Conservation (phyloP, 768 basidiomycete species). For the Xerocomus spinulosus region DNA sequence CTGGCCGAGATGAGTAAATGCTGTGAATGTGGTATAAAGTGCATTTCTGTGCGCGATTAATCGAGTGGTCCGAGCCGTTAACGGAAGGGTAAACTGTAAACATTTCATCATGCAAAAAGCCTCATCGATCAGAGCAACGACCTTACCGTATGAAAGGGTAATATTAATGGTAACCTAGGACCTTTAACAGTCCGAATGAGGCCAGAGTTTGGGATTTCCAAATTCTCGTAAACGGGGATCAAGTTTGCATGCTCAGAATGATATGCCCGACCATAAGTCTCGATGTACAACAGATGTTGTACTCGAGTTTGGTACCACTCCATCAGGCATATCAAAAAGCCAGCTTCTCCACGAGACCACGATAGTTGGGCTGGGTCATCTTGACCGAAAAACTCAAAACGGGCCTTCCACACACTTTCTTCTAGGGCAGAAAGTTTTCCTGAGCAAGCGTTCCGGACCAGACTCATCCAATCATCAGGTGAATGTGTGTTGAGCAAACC, state of each 20-base stretch:
- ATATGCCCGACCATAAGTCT: constrained; percentile 31
- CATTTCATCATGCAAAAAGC: background rate
- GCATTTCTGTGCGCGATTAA: constrained; percentile 46
- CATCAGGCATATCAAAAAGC: constrained; percentile 42
- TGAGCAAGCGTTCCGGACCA: constrained; percentile 28
- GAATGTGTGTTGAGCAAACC: constrained; percentile 26
- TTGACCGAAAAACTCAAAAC: constrained; percentile 30
- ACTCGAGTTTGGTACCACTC: constrained; percentile 40
- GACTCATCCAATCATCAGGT: constrained; percentile 36
- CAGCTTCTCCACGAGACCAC: constrained; percentile 34
- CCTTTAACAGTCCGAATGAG: constrained; percentile 23
- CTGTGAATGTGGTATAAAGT: constrained; percentile 40
- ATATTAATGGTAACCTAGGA: constrained; percentile 37
- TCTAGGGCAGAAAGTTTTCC: constrained; percentile 24
- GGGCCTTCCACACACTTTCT: constrained; percentile 29
- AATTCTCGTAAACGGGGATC: constrained; percentile 6
- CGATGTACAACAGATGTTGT: constrained; percentile 42
- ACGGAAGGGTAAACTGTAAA: constrained; percentile 43
- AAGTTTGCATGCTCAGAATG: constrained; percentile 11
- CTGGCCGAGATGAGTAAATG: constrained; percentile 32
- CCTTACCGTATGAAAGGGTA: constrained; percentile 48
- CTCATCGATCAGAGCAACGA: background rate
- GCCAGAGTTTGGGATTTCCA: constrained; percentile 15
- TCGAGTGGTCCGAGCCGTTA: constrained; percentile 38
- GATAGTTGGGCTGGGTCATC: constrained; percentile 16